These are phyloP conservation scores for Spinellus fusiger DNA, from an alignment of 192 early-diverging fungal genomes.

Conservation along the genomic window DNA sequence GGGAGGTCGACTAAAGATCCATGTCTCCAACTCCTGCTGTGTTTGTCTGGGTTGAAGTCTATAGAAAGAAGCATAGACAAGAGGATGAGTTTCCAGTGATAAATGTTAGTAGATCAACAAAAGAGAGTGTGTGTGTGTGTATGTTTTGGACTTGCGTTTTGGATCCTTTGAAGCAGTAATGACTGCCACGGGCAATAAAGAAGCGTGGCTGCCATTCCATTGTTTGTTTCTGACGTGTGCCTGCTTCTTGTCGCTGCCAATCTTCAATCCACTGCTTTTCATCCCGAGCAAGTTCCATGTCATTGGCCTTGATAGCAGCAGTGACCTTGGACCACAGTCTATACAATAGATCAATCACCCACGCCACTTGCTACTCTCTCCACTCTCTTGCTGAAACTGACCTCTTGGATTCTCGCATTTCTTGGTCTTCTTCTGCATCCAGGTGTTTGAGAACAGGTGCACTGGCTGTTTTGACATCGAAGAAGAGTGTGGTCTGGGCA, in stretches of 20 bases:
- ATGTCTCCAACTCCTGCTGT: background rate
- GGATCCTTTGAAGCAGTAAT: slow-evolving; percentile 40
- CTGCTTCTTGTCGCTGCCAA: slow-evolving; percentile 55
- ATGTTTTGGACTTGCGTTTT: slow-evolving; percentile 11
- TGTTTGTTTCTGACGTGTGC: slow-evolving; percentile 45
- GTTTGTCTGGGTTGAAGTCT: background rate
- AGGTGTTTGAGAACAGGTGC: background rate
- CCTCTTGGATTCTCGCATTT: slow-evolving; percentile 10
- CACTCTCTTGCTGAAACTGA: background rate
- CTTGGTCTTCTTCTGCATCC: slow-evolving; percentile 3
- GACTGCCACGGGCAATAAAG: slow-evolving; percentile 38
- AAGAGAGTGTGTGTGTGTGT: background rate
- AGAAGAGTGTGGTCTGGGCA: background rate
- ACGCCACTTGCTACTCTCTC: background rate
- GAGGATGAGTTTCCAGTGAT: too few relatives aligned
- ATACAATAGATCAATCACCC: background rate
- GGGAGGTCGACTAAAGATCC: background rate
- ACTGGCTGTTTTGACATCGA: background rate
- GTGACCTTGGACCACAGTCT: slow-evolving; percentile 74
- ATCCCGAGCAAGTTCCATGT: slow-evolving; percentile 61
- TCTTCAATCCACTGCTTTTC: slow-evolving; percentile 73
- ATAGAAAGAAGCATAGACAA: too few relatives aligned
- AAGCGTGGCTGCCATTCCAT: slow-evolving; percentile 57
- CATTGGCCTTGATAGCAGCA: slow-evolving; percentile 52
- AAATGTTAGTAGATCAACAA: background rate